phyloP scores from a whole-genome alignment of 768 basidiomycete species.

The Nidula microcarpa region DNA sequence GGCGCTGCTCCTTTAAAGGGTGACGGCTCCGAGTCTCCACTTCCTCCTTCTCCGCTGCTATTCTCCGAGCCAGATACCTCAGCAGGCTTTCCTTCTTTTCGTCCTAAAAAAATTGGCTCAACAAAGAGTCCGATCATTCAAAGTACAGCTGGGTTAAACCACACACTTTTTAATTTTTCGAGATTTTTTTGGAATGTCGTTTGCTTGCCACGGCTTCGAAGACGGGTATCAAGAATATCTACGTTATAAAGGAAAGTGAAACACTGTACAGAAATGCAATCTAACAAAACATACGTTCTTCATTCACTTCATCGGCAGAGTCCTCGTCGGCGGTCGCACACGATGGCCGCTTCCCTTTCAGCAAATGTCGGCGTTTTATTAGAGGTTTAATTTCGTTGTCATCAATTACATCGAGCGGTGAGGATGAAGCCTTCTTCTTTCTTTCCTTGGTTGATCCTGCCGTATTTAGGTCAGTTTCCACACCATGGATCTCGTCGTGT shows the following conservation, averaged over 20 bases:
- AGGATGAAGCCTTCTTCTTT: not conserved
- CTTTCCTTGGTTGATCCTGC: too few species aligned
- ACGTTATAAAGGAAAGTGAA: not conserved
- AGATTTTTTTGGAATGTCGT: constrained; percentile 61
- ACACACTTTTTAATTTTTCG: constrained; percentile 51
- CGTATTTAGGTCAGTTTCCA: too few species aligned
- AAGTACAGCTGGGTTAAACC: not conserved
- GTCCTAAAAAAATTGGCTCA: constrained; percentile 20
- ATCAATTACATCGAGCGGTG: not conserved
- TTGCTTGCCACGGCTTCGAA: constrained; percentile 59
- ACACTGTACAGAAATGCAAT: not conserved
- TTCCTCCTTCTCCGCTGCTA: constrained; percentile 18
- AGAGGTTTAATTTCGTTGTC: not conserved
- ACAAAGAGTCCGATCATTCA: not conserved
- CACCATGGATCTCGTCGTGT: not conserved
- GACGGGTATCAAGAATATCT: constrained; percentile 64
- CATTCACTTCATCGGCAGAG: constrained; percentile 46
- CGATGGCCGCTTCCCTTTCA: constrained; percentile 33
- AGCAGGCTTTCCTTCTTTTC: constrained; percentile 31
- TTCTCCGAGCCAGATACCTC: constrained; percentile 22
- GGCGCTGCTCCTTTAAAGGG: constrained; percentile 48
- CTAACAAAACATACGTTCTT: constrained; percentile 43
- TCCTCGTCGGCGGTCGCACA: constrained; percentile 32
- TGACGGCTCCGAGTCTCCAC: constrained; percentile 11
- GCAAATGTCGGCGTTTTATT: constrained; percentile 20